Conservation (phyloP, 371 early-diverging fungal species). For the Fennellomyces sp. region DNA sequence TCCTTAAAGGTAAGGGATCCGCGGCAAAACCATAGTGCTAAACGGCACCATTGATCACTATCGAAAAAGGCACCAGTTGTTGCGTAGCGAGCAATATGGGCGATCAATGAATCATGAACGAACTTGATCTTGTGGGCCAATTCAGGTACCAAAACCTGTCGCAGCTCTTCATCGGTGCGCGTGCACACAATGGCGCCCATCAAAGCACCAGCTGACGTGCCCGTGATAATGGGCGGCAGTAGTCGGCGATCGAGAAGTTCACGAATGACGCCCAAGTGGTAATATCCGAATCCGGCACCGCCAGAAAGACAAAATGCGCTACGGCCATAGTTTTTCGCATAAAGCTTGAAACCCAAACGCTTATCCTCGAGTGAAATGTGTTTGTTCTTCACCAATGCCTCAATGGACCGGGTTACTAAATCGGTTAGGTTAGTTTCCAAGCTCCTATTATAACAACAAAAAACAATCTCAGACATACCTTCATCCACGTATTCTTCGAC, state of each 20-base stretch:
- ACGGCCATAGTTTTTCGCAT: slow-evolving; percentile 81
- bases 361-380: slow-evolving; percentile 60
- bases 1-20: slow-evolving; percentile 90
- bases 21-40: slow-evolving; percentile 73
- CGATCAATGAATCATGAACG: slow-evolving; percentile 57
- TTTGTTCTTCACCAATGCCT: slow-evolving; percentile 58
- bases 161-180: slow-evolving; percentile 80
- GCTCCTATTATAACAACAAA: not conserved
- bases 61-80: slow-evolving; percentile 70
- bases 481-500: slow-evolving; percentile 84
- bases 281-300: slow-evolving; percentile 87
- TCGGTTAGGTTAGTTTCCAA: not conserved
- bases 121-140: slow-evolving; percentile 61
- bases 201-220: slow-evolving; percentile 82
- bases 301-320: slow-evolving; percentile 90
- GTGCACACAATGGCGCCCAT: slow-evolving; percentile 83
- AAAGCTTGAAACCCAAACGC: slow-evolving; percentile 72
- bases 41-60: slow-evolving; percentile 71
- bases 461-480: slow-evolving; percentile 38
- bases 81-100: slow-evolving; percentile 30
- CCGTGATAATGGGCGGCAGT: slow-evolving; percentile 85
- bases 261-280: slow-evolving; percentile 79
- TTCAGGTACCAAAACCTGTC: slow-evolving; percentile 65
- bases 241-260: slow-evolving; percentile 75
- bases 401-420: slow-evolving; percentile 65